Evolutionary conservation across 129 eudicot genomes (phyloP).

Genomic region (Chrysanthemum lavandulifolium): DNA sequence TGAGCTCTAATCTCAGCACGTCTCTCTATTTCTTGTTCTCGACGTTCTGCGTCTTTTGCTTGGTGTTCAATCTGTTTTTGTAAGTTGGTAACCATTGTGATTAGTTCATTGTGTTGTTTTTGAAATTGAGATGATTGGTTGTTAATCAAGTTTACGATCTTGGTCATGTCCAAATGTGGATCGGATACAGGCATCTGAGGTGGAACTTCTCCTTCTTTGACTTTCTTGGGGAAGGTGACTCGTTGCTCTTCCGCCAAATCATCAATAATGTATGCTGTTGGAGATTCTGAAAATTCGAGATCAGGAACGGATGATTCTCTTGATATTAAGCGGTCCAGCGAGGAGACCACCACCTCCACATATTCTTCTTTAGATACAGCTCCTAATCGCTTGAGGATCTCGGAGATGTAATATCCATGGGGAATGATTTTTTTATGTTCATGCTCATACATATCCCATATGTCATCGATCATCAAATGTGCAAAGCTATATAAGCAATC

Average conservation of each 20-base stretch:
- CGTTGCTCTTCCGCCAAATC: background rate
- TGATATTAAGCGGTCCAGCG: background rate
- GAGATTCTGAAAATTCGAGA: background rate
- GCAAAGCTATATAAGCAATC: background rate
- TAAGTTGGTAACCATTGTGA: background rate
- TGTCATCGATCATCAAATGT: constrained; percentile 8
- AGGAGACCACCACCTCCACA: background rate
- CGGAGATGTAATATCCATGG: background rate
- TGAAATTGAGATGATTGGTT: background rate
- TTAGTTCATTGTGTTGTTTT: background rate
- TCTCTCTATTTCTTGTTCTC: background rate
- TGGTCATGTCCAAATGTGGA: background rate
- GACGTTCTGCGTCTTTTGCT: background rate
- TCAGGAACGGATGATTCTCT: background rate
- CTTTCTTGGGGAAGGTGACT: background rate
- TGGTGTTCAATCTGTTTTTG: background rate
- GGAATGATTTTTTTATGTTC: background rate
- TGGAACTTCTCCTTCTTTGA: background rate
- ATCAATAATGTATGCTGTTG: background rate
- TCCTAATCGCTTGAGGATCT: background rate
- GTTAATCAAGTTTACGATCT: background rate
- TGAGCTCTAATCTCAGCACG: background rate
- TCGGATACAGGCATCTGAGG: background rate
- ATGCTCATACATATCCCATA: constrained; percentile 8
- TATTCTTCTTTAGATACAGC: background rate